Base-by-base conservation (phyloP, 176 grass and related monocot species). In the Tuctoria greenei region DNA sequence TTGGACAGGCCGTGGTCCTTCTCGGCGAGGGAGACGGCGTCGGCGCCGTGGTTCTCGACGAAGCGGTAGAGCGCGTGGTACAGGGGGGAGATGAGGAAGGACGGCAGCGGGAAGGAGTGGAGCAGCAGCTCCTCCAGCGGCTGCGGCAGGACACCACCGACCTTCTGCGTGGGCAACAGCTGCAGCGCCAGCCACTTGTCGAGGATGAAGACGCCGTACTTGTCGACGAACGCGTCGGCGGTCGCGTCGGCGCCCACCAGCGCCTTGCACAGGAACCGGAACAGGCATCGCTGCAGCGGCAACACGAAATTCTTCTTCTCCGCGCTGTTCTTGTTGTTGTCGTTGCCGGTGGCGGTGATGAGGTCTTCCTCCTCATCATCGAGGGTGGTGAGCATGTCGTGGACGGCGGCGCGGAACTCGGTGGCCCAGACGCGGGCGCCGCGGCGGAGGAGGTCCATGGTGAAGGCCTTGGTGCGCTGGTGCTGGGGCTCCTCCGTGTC, bases 71-170 rank as follows among this genome's bases (percentile, higher is more conserved):
- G 91, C 21, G 75, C 49, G 71, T 75, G 16, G 78, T 97, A 97
- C 1, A 64, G 75, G 0, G 90, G 80, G 61, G 79, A 85, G 69
- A 88, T 40, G 47, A 81, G 37, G 61, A 76, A 23, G 27, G 84
- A 93, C 1, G 90, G 91, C 52, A 85, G 76, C 3, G 86, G 74
- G 75, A 97, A 97, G 34, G 94, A 97, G 62, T 97, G 94, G 43
- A 97, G 59, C 10, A 97, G 85, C 1, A 93, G 84, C 90, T 91
- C 94, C 88, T 93, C 90, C 0, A 93, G 73, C 26, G 90, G 94
- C 88, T 89, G 90, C 24, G 84, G 20, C 47, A 39, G 21, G 1
- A 3, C 31, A 31, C 88, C 31, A 31, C 88, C 88, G 25, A 93
- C n/a, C 60, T 85, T 83, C 78, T 76, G 51, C 28, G 82, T 85